A percentile compares a stretch with the other conserved stretches of the same genome.
Evolutionary conservation across 306 rosid genomes (phyloP).

Genomic region (Dryas octopetala): DNA sequence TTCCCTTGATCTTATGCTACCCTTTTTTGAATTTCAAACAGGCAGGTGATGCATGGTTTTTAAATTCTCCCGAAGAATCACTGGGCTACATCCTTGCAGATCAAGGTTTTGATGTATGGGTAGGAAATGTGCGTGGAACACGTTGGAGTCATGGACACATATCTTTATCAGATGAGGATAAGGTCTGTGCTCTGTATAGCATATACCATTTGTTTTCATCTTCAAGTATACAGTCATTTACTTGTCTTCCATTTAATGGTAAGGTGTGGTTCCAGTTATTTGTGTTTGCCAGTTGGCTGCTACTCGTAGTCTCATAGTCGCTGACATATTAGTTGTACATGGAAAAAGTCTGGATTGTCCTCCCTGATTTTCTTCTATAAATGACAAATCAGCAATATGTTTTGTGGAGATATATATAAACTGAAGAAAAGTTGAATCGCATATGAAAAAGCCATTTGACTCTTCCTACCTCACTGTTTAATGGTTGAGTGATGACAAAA

Average conservation of each 20-base stretch:
- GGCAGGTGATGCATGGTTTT: slow-evolving; percentile 97
- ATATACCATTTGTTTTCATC: too few species aligned
- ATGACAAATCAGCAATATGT: slow-evolving; percentile 2
- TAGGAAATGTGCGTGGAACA: slow-evolving; percentile 92
- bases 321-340: background rate
- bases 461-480: slow-evolving; percentile 8
- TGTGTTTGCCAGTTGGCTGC: background rate
- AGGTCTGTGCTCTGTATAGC: slow-evolving; percentile 53
- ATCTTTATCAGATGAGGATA: slow-evolving; percentile 53
- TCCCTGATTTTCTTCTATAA: slow-evolving; percentile 11
- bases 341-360: slow-evolving; percentile 7
- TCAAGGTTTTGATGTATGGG: slow-evolving; percentile 94
- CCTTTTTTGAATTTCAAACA: slow-evolving; percentile 37
- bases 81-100: slow-evolving; percentile 94
- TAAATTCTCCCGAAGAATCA: slow-evolving; percentile 71
- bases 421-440: slow-evolving; percentile 14
- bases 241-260: background rate
- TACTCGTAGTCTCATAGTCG: background rate
- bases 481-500: slow-evolving; percentile 14
- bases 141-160: slow-evolving; percentile 83
- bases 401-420: background rate
- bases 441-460: background rate
- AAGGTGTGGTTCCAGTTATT: background rate
- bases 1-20: slow-evolving; percentile 22
- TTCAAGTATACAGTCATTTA: background rate